Conservation (phyloP, 2,329 filamentous ascomycete species). For the Aotearoamyces nothofagi region DNA sequence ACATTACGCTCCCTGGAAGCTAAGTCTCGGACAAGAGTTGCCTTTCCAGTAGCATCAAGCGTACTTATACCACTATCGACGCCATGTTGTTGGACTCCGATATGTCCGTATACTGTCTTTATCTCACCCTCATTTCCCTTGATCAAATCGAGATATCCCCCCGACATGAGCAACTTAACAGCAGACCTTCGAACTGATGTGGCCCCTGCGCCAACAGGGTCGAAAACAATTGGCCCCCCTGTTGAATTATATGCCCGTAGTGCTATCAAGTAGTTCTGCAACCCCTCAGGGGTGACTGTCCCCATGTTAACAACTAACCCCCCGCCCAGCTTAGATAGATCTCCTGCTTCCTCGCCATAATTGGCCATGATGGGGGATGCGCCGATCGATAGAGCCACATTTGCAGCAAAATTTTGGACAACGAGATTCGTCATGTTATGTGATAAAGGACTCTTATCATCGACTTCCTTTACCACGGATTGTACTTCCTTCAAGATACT, state of each 20-base stretch:
- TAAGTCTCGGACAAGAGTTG: slow-evolving; percentile 45
- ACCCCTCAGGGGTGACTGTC: slow-evolving; percentile 63
- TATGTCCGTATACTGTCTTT: slow-evolving; percentile 48
- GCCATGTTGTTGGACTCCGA: slow-evolving; percentile 52
- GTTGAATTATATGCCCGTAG: slow-evolving; percentile 67
- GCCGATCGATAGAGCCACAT: slow-evolving; percentile 71
- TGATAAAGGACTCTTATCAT: slow-evolving; percentile 52
- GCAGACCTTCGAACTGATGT: slow-evolving; percentile 59
- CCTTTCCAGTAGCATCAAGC: slow-evolving; percentile 36
- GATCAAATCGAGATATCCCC: slow-evolving; percentile 72
- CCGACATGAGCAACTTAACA: slow-evolving; percentile 52
- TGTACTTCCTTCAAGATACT: slow-evolving; percentile 10
- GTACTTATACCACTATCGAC: slow-evolving; percentile 60
- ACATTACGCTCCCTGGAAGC: slow-evolving; percentile 55
- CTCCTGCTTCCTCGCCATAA: slow-evolving; percentile 65
- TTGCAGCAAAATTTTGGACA: slow-evolving; percentile 89
- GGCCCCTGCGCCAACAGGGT: slow-evolving; percentile 83
- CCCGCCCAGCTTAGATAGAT: slow-evolving; percentile 64
- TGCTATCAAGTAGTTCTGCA: slow-evolving; percentile 58
- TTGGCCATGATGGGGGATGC: slow-evolving; percentile 92
- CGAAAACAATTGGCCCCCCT: slow-evolving; percentile 64
- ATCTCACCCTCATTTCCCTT: slow-evolving; percentile 94
- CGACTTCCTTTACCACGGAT: slow-evolving; percentile 42
- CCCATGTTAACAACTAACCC: slow-evolving; percentile 91
- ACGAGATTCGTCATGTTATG: slow-evolving; percentile 98